A percentile compares a stretch with the other conserved stretches of the same genome.
Evolutionary conservation across 2,329 filamentous ascomycete genomes (phyloP).

Genomic region (Talaromyces amestolkiae): DNA sequence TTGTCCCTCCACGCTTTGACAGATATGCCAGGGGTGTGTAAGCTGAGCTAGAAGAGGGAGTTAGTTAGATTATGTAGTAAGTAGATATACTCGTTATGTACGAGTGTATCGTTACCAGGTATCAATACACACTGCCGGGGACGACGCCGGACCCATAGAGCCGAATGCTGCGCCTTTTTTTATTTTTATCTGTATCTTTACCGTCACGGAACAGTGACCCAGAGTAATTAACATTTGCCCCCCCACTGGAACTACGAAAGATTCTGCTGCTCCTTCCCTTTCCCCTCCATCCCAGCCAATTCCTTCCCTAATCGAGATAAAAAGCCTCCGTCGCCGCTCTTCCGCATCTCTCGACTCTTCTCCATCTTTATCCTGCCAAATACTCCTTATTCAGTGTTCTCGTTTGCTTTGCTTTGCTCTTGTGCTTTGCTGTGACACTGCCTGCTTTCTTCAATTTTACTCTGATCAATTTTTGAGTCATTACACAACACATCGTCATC

Average conservation of each 20-base stretch:
- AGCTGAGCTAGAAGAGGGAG: not conserved
- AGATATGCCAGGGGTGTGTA: not conserved
- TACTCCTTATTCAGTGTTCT: not conserved
- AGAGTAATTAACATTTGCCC: not conserved
- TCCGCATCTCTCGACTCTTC: conserved; percentile 13
- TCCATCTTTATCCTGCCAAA: conserved; percentile 10
- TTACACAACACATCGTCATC: conserved; percentile 16
- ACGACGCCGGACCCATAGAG: conserved; percentile 5
- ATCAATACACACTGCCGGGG: conserved; percentile 7
- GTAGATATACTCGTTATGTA: not conserved
- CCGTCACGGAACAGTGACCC: not conserved
- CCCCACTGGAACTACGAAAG: not conserved
- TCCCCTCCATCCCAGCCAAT: conserved; percentile 12
- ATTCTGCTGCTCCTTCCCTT: conserved; percentile 3
- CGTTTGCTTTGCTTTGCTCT: conserved; percentile 14
- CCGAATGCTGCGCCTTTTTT: conserved; percentile 10
- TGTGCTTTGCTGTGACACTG: conserved; percentile 1
- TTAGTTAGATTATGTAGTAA: no score
- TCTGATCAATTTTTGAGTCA: conserved; percentile 1
- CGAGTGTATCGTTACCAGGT: not conserved
- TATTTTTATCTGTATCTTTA: not conserved
- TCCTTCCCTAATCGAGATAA: conserved; percentile 14
- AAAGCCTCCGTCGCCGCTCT: conserved; percentile 14
- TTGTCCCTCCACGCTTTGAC: not conserved
- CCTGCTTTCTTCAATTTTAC: not conserved